Percentiles rank a stretch among this genome's conserved stretches.
Evolutionary conservation across 2,329 filamentous ascomycete genomes (phyloP).

Genomic region (Monilinia fructicola): DNA sequence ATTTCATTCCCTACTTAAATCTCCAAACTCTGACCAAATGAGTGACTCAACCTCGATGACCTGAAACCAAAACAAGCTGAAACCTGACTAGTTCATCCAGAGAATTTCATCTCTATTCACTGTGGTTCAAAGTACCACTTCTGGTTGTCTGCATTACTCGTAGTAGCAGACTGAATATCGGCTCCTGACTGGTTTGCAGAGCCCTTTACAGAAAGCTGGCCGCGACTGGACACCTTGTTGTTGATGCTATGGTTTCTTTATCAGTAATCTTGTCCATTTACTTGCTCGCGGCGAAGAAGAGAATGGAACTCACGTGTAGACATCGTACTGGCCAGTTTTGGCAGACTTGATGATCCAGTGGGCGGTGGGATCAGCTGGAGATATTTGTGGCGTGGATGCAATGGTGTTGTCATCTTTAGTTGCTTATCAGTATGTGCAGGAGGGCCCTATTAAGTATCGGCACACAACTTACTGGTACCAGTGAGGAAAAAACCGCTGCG

Average conservation of each 20-base stretch:
- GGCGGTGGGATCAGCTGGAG: background rate
- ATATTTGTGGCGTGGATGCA: conserved; percentile 8
- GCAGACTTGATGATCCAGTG: conserved; percentile 5
- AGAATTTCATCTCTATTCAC: background rate
- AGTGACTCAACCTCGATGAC: background rate
- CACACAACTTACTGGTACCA: background rate
- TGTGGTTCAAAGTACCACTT: conserved; percentile 17
- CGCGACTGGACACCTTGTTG: background rate
- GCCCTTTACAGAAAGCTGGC: conserved; percentile 13
- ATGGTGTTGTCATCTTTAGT: background rate
- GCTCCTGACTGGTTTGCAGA: background rate
- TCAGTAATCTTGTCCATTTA: background rate
- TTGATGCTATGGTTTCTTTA: background rate
- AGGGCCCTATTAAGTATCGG: background rate
- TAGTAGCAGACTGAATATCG: background rate
- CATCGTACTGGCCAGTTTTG: background rate
- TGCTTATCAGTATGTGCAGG: background rate
- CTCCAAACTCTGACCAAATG: background rate
- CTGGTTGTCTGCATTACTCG: conserved; percentile 6
- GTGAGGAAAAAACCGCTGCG: conserved; percentile 11
- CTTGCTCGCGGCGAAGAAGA: background rate
- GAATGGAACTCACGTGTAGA: conserved; percentile 8
- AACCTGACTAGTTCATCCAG: too few species aligned
- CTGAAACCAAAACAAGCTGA: background rate
- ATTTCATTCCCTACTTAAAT: background rate